Percentiles rank a stretch among this genome's conserved stretches.
Evolutionary conservation across 2,329 filamentous ascomycete species (phyloP).

Genomic region (Ampelomyces quisqualis): DNA sequence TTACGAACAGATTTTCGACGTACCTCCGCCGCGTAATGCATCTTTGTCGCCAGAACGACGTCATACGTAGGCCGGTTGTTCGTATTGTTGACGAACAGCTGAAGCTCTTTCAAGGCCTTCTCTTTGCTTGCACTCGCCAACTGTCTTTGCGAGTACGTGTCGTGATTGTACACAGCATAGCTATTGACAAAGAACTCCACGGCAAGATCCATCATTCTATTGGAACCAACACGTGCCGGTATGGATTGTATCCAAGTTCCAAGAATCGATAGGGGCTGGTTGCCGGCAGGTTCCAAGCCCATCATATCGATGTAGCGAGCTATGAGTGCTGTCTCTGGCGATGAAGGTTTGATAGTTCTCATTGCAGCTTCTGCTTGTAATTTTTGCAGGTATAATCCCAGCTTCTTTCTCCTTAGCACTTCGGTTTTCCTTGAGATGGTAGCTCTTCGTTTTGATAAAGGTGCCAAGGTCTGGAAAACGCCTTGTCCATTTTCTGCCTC

Average conservation of each 20-base stretch:
- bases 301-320: slow-evolving; percentile 28
- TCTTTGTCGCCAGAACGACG: slow-evolving; percentile 29
- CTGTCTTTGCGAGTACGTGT: slow-evolving; percentile 23
- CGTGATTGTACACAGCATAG: slow-evolving; percentile 21
- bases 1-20: no score
- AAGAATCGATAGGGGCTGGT: slow-evolving; percentile 26
- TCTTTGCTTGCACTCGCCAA: slow-evolving; percentile 24
- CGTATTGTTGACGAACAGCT: slow-evolving; percentile 18
- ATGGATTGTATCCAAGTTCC: slow-evolving; percentile 34
- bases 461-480: slow-evolving; percentile 29
- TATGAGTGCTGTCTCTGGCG: slow-evolving; percentile 22
- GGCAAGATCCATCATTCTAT: slow-evolving; percentile 28
- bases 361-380: slow-evolving; percentile 12
- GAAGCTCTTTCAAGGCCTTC: slow-evolving; percentile 27
- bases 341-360: slow-evolving; percentile 11
- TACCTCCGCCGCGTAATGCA: slow-evolving; percentile 35
- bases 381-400: slow-evolving; percentile 18
- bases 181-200: slow-evolving; percentile 30
- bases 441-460: slow-evolving; percentile 11
- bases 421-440: slow-evolving; percentile 15
- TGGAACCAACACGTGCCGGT: slow-evolving; percentile 30
- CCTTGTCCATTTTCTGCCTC: slow-evolving; percentile 26
- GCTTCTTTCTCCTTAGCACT: slow-evolving; percentile 13
- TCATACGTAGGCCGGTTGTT: slow-evolving; percentile 24
- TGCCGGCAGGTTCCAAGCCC: slow-evolving; percentile 11